Evolutionary conservation across 2,329 filamentous ascomycete genomes (phyloP).

Genomic region (Seiridium cupressi): DNA sequence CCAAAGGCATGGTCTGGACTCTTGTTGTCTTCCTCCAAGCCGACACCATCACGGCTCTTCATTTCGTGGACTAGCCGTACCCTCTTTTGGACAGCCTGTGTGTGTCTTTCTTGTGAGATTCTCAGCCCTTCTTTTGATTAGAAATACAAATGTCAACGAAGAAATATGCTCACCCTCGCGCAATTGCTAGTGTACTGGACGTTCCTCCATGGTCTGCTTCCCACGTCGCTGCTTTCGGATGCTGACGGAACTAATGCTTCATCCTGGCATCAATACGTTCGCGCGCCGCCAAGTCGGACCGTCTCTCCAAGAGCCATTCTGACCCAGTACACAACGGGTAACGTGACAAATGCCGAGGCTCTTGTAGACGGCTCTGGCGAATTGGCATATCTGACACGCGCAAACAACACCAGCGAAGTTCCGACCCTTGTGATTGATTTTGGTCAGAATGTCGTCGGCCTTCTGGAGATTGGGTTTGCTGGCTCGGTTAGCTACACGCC

Average conservation of each 20-base stretch:
- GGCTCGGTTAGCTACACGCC: conserved; percentile 24
- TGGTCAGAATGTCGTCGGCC: conserved; percentile 44
- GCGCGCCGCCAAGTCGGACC: conserved; percentile 29
- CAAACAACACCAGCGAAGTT: conserved; percentile 11
- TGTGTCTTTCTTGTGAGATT: neutral
- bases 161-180: conserved; percentile 4
- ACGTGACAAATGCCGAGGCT: conserved; percentile 35
- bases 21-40: neutral
- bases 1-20: neutral
- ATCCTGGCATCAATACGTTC: conserved; percentile 38
- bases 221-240: neutral
- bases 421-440: conserved; percentile 48
- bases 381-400: conserved; percentile 30
- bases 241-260: conserved; percentile 12
- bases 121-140: neutral
- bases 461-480: conserved; percentile 40
- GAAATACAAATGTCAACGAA: neutral
- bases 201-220: conserved; percentile 5
- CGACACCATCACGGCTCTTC: neutral
- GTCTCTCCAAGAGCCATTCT: conserved; percentile 32
- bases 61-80: neutral
- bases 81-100: neutral
- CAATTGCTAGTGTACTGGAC: conserved; percentile 5
- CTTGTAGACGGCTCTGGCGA: conserved; percentile 23
- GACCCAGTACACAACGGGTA: conserved; percentile 30